These are phyloP conservation scores for Penicillium psychrosexuale DNA, from an alignment of 2,329 filamentous ascomycete species.

Conservation along the genomic window DNA sequence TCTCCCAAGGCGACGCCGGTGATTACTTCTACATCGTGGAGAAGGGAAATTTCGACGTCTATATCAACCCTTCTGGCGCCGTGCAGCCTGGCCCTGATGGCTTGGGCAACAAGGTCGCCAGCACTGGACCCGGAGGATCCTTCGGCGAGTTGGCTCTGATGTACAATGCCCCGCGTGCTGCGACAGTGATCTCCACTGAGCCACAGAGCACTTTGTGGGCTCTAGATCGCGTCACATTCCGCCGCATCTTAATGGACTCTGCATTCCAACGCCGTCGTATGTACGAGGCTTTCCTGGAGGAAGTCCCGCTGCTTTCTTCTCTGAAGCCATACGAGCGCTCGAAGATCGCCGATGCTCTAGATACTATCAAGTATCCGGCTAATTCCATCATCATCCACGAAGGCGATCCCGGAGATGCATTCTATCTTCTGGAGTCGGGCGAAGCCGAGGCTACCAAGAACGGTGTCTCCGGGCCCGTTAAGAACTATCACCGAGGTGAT, in stretches of 20 bases:
- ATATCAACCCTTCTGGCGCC: slow-evolving; percentile 74
- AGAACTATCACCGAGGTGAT: slow-evolving; percentile 83
- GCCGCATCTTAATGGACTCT: slow-evolving; percentile 95
- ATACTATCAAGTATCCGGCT: slow-evolving; percentile 78
- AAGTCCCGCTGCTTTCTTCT: slow-evolving; percentile 78
- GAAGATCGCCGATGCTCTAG: slow-evolving; percentile 95
- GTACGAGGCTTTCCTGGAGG: slow-evolving; percentile 95
- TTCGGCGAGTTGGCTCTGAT: slow-evolving; percentile 97
- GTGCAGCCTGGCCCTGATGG: slow-evolving; percentile 78
- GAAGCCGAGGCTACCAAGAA: slow-evolving; percentile 83
- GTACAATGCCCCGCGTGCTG: slow-evolving; percentile 96
- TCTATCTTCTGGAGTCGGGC: slow-evolving; percentile 85
- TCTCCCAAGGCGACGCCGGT: slow-evolving; percentile 89
- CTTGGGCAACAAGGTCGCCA: slow-evolving; percentile 76
- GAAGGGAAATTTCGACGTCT: slow-evolving; percentile 83
- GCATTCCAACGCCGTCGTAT: slow-evolving; percentile 93
- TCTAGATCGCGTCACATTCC: slow-evolving; percentile 91
- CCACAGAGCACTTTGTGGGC: slow-evolving; percentile 82
- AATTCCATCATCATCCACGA: slow-evolving; percentile 85
- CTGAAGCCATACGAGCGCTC: slow-evolving; percentile 90
- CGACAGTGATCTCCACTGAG: slow-evolving; percentile 84
- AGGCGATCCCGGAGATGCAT: slow-evolving; percentile 85
- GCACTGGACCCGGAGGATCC: slow-evolving; percentile 81
- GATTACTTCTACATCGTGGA: slow-evolving; percentile 99
- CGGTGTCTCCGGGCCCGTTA: slow-evolving; percentile 67